Conservation (phyloP, 2,329 filamentous ascomycete species). For the Ascochyta viciae-villosae region DNA sequence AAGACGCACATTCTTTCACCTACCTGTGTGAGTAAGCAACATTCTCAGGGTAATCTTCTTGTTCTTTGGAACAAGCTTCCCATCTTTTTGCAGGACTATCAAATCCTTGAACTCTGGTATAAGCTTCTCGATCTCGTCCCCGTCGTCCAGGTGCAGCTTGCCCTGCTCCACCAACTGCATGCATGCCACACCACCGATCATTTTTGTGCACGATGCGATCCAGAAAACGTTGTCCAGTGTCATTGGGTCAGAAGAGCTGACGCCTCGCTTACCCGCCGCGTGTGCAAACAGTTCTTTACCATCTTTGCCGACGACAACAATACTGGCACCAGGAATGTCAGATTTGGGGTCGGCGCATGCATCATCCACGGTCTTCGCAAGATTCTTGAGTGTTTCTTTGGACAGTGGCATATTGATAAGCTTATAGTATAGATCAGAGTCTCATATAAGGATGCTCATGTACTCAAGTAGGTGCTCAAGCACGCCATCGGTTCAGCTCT, state of each 20-base stretch:
- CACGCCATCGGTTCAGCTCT: neutral
- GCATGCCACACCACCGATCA: slow-evolving; percentile 40
- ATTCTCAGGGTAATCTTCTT: slow-evolving; percentile 58
- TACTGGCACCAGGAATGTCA: slow-evolving; percentile 51
- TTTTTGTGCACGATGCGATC: slow-evolving; percentile 59
- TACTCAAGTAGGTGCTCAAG: neutral
- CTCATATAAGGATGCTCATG: no score
- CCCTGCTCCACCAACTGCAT: slow-evolving; percentile 47
- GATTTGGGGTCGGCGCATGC: slow-evolving; percentile 27
- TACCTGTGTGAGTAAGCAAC: slow-evolving; percentile 56
- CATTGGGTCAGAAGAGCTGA: slow-evolving; percentile 58
- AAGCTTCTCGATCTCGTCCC: slow-evolving; percentile 33
- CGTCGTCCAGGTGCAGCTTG: slow-evolving; percentile 38
- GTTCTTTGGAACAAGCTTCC: slow-evolving; percentile 48
- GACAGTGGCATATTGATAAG: slow-evolving; percentile 20
- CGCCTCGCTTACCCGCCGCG: slow-evolving; percentile 51
- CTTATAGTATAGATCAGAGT: neutral
- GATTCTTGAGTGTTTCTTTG: slow-evolving; percentile 14
- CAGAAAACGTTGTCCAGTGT: slow-evolving; percentile 64
- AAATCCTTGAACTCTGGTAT: slow-evolving; percentile 47
- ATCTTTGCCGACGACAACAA: slow-evolving; percentile 52
- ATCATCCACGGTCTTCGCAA: slow-evolving; percentile 25
- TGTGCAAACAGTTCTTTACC: slow-evolving; percentile 52
- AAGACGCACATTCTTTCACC: neutral
- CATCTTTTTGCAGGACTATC: slow-evolving; percentile 43